Conservation (phyloP, 805 yeast species). For the Wickerhamiella spandovensis region DNA sequence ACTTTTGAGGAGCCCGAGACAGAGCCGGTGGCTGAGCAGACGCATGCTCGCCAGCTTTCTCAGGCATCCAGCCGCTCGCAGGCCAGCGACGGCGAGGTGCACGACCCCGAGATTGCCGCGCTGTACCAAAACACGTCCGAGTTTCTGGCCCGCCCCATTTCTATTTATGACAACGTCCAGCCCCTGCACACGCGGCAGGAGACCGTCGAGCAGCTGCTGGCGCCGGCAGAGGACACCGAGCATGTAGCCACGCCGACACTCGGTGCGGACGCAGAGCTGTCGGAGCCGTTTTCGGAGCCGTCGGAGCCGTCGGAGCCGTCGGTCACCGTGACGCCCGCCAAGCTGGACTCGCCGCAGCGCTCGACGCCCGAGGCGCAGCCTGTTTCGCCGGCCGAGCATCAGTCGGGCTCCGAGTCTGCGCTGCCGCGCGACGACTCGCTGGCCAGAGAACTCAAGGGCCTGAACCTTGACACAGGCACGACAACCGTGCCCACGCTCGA, state of each 20-base stretch:
- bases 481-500: slow-evolving; percentile 5
- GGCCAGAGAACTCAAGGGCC: slow-evolving; percentile 2
- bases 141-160: slow-evolving; percentile 20
- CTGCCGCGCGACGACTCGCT: slow-evolving; percentile 5
- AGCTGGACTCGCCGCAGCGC: not conserved
- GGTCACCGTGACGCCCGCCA: not conserved
- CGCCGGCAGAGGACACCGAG: slow-evolving; percentile 12
- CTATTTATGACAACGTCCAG: slow-evolving; percentile 16
- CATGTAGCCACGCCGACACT: not conserved
- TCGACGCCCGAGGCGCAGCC: not conserved
- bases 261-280: slow-evolving; percentile 1
- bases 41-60: not conserved
- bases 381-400: too few relatives aligned
- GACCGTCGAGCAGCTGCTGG: slow-evolving; percentile 16
- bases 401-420: too few relatives aligned
- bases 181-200: slow-evolving; percentile 10
- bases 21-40: not conserved
- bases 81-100: slow-evolving; percentile 4
- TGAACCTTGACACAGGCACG: not conserved
- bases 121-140: slow-evolving; percentile 21
- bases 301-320: not conserved
- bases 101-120: slow-evolving; percentile 22
- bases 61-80: not conserved
- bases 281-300: not conserved
- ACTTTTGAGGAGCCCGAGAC: too few relatives aligned